These are phyloP conservation scores for Leccinellum rugosiceps DNA, from an alignment of 768 basidiomycete genomes.

Conservation along the genomic window DNA sequence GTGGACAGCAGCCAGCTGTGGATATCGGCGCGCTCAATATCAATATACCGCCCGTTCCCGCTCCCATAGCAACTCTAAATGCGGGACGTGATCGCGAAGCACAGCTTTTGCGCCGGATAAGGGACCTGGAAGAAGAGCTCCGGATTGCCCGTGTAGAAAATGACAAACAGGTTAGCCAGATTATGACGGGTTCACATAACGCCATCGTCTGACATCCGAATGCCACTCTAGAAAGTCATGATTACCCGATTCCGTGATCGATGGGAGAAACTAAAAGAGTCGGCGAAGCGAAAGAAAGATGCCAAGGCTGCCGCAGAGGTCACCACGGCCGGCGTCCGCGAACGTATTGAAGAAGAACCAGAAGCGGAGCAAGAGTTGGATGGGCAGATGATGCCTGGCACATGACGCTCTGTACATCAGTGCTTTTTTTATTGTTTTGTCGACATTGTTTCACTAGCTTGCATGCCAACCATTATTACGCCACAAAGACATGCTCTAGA, in stretches of 20 bases:
- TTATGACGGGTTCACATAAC: background rate
- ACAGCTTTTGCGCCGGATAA: constrained; percentile 46
- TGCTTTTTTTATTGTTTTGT: constrained; percentile 3
- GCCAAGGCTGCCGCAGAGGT: constrained; percentile 53
- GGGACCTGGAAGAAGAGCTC: constrained; percentile 81
- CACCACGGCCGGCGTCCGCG: constrained; percentile 46
- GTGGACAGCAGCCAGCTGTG: constrained; percentile 35
- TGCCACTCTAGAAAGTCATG: constrained; percentile 69
- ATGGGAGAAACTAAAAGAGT: constrained; percentile 89
- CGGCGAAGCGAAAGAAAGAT: constrained; percentile 82
- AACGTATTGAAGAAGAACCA: constrained; percentile 67
- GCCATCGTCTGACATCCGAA: constrained; percentile 11
- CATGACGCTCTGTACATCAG: background rate
- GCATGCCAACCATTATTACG: constrained; percentile 1
- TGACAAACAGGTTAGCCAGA: constrained; percentile 68
- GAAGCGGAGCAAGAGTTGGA: constrained; percentile 62
- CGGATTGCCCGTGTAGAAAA: constrained; percentile 63
- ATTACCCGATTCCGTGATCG: constrained; percentile 80
- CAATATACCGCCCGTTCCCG: constrained; percentile 46
- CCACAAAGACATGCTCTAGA: background rate
- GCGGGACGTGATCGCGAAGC: constrained; percentile 57
- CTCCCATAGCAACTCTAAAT: constrained; percentile 48
- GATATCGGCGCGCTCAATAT: constrained; percentile 60
- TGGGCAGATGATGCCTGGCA: constrained; percentile 4
- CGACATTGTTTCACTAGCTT: constrained; percentile 11